phyloP scores from a whole-genome alignment of 768 basidiomycete species.

The Podaxis sp. region DNA sequence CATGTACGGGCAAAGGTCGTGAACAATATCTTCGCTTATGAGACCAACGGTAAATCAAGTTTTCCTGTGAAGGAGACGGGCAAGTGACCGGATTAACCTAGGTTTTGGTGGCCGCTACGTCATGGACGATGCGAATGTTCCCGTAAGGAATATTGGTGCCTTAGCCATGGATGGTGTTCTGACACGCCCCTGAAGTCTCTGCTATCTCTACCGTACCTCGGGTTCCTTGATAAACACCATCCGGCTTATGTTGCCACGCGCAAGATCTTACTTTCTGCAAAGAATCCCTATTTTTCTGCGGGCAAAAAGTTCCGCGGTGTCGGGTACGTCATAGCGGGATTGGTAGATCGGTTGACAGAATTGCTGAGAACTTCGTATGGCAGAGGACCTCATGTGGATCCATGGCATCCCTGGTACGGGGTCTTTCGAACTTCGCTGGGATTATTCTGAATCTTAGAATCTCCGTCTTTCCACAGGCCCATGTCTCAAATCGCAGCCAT shows the following conservation, averaged over 20 bases:
- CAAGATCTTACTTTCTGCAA: slow-evolving; percentile 54
- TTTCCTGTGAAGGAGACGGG: background rate
- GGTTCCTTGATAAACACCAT: slow-evolving; percentile 62
- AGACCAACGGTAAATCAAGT: slow-evolving; percentile 56
- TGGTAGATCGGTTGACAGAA: background rate
- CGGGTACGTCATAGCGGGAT: slow-evolving; percentile 45
- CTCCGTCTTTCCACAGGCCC: slow-evolving; percentile 45
- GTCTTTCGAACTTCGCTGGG: background rate
- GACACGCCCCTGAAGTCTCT: slow-evolving; percentile 48
- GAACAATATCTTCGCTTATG: slow-evolving; percentile 71
- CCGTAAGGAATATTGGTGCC: slow-evolving; percentile 40
- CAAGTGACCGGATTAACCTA: slow-evolving; percentile 18
- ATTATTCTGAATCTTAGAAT: background rate
- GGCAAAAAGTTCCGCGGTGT: slow-evolving; percentile 65
- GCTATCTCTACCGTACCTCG: slow-evolving; percentile 77
- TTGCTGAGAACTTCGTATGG: background rate
- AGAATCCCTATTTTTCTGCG: slow-evolving; percentile 69
- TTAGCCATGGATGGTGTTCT: background rate
- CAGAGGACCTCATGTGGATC: slow-evolving; percentile 76
- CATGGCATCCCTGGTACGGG: slow-evolving; percentile 66
- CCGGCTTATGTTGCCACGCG: slow-evolving; percentile 64
- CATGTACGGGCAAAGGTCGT: slow-evolving; percentile 43
- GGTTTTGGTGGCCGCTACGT: slow-evolving; percentile 71
- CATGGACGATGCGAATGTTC: slow-evolving; percentile 87
- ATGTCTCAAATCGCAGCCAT: slow-evolving; percentile 79